Evolutionary conservation across 2,329 filamentous ascomycete genomes (phyloP).

Genomic region (Plenodomus lindquistii): DNA sequence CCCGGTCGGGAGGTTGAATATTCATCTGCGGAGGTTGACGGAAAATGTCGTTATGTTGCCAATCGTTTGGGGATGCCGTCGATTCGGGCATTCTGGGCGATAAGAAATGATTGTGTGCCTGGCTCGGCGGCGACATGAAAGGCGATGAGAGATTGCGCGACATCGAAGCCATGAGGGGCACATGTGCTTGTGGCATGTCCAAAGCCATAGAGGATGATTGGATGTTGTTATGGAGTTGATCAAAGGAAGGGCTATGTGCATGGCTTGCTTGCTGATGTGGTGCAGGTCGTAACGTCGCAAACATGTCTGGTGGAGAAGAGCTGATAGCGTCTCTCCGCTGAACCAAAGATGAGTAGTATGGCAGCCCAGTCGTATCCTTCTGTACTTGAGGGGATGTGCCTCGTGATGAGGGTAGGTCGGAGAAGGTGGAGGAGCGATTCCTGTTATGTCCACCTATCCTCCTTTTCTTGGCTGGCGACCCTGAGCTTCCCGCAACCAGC

Average conservation of each 20-base stretch:
- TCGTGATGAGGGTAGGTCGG: conserved; percentile 6
- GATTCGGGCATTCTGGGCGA: conserved; percentile 1
- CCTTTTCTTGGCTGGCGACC: conserved; percentile 10
- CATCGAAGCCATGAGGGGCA: conserved; percentile 8
- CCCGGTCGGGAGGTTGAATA: not conserved
- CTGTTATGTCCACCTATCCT: conserved; percentile 7
- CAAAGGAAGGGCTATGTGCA: not conserved
- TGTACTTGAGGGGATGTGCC: conserved; percentile 11
- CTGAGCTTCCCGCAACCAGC: conserved; percentile 2
- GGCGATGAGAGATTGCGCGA: conserved; percentile 5
- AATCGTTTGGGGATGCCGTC: conserved; percentile 1
- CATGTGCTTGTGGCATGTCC: not conserved
- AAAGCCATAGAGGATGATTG: conserved; percentile 1
- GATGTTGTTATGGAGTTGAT: not conserved
- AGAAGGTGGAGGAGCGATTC: conserved; percentile 8
- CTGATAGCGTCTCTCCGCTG: not conserved
- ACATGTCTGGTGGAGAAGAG: not conserved
- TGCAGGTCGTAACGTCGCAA: not conserved
- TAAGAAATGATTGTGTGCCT: conserved; percentile 1
- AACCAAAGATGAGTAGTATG: conserved; percentile 2
- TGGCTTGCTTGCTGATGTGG: not conserved
- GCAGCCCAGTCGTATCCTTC: not conserved
- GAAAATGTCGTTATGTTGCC: conserved; percentile 3
- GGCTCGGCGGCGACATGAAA: conserved; percentile 6
- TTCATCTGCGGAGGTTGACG: not conserved